Base-by-base conservation (phyloP, 352 stramenopile genomes). In the Globisporangium heterothallicum region DNA sequence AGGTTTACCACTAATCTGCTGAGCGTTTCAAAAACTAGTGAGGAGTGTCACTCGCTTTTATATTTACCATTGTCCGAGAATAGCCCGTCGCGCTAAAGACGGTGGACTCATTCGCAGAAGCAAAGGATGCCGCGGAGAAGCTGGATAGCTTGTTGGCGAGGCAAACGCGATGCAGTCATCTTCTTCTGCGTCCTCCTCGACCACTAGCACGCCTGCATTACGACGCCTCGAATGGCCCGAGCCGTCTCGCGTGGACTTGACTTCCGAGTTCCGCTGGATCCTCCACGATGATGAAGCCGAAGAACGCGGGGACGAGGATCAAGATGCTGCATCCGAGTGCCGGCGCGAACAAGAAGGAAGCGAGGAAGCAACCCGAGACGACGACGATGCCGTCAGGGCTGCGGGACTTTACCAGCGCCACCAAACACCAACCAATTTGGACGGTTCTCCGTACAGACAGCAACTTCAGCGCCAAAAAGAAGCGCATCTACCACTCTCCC, bases 221-320 rank as follows among this genome's bases (percentile, higher is more conserved):
- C 64, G 66, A 18, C 56, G 56, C 22, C 50, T 83, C n/a, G 41
- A 18, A 29, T 84, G 71, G 74, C 58, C 68, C 6, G 8, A 42
- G 2, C 40, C 63, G 12, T 58, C 59, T 27, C 34, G 60, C 19
- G 69, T 79, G 21, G 72, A 86, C 58, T 51, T 85, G 25, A 22
- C 64, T 6, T 24, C 44, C 44, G 66, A 82, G 49, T 80, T 72
- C 27, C 62, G 47, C 30, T 86, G 74, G 69, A 43, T 83, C 14
- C 22, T 83, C 32, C n/a, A 42, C 53, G 19, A 26, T 41, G 51
- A 35, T 9, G 22, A 21, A 13, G 13, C 42, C 27, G 18, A 36
- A 29, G 47, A 63, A 52, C 44, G 6, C 12, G 34, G 30, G 49
- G 30, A 42, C 5, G 25, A 47, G 30, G 13, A 49, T 36, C 26